Percentiles rank a stretch among this genome's conserved stretches.
phyloP scores from a whole-genome alignment of 352 stramenopile genomes.

The Globisporangium parvum region DNA sequence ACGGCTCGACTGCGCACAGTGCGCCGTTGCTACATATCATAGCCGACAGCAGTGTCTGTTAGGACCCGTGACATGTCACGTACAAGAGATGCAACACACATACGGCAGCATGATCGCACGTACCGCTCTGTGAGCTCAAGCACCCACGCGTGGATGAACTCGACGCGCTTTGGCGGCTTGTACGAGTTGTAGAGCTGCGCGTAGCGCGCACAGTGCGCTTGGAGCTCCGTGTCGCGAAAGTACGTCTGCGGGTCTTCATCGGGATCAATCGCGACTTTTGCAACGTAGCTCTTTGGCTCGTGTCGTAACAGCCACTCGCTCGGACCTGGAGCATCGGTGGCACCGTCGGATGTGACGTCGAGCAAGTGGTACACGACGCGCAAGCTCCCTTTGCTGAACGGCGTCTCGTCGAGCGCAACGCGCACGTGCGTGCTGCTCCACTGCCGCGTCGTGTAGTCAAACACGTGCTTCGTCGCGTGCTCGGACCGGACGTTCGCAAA shows the following conservation, averaged over 20 bases:
- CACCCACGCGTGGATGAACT: constrained; percentile 83
- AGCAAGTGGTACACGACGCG: constrained; percentile 80
- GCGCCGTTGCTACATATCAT: constrained; percentile 32
- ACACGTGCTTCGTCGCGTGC: constrained; percentile 69
- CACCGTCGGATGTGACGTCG: constrained; percentile 34
- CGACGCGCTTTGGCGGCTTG: constrained; percentile 69
- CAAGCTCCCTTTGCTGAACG: constrained; percentile 77
- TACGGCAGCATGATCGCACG: background rate
- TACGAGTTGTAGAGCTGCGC: constrained; percentile 85
- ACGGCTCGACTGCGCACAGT: constrained; percentile 73
- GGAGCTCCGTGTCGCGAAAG: constrained; percentile 85
- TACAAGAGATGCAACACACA: background rate
- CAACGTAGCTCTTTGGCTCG: constrained; percentile 53
- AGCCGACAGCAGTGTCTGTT: background rate
- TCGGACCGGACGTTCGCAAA: constrained; percentile 56
- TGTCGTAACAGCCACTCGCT: background rate
- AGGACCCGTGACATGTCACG: background rate
- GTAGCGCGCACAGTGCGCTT: constrained; percentile 82
- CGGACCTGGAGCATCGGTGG: constrained; percentile 4
- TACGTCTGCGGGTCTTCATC: constrained; percentile 86
- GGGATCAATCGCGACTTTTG: constrained; percentile 83
- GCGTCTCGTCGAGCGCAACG: constrained; percentile 71
- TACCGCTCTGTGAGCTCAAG: constrained; percentile 64
- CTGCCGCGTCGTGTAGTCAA: constrained; percentile 67
- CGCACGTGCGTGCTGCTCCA: constrained; percentile 68